Evolutionary conservation across 495 filamentous ascomycete species (phyloP).

Genomic region (Tricharina praecox): DNA sequence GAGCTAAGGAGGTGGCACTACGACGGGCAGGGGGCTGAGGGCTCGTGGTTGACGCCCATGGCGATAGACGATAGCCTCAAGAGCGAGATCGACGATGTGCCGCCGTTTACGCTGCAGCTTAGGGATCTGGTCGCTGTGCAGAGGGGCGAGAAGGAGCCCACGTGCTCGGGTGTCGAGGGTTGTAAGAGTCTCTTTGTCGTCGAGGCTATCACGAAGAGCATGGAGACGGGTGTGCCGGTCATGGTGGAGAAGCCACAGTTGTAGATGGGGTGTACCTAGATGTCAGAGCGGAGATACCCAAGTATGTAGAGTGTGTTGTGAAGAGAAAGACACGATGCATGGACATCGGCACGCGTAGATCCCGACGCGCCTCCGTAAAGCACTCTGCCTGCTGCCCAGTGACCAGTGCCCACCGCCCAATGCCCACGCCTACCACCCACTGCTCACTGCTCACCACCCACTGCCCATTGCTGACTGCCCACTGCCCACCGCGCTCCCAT

Average conservation of each 20-base stretch:
- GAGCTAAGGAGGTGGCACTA: constrained; percentile 41
- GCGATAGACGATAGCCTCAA: constrained; percentile 25
- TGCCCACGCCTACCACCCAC: no score
- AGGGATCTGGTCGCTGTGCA: constrained; percentile 40
- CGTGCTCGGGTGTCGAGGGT: constrained; percentile 32
- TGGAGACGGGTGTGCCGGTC: constrained; percentile 17
- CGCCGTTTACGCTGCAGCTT: constrained; percentile 40
- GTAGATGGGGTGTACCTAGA: background rate
- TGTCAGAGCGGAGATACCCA: no score
- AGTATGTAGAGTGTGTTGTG: no score
- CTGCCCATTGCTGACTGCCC: no score
- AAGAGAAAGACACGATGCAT: no score
- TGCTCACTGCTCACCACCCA: no score
- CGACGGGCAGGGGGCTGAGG: constrained; percentile 14
- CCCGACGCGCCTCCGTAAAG: no score
- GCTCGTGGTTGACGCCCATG: constrained; percentile 25
- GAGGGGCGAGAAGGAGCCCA: constrained; percentile 29
- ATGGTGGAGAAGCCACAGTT: constrained; percentile 5
- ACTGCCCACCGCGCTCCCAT: no score
- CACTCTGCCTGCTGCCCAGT: no score
- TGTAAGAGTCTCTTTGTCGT: constrained; percentile 33
- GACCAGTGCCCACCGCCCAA: no score
- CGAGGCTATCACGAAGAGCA: constrained; percentile 30
- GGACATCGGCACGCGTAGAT: no score
- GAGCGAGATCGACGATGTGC: constrained; percentile 28